Percentiles rank a stretch among this genome's conserved stretches.
These are phyloP conservation scores for Candolleomyces aberdarensis DNA, from an alignment of 768 basidiomycete genomes.

Conservation along the genomic window DNA sequence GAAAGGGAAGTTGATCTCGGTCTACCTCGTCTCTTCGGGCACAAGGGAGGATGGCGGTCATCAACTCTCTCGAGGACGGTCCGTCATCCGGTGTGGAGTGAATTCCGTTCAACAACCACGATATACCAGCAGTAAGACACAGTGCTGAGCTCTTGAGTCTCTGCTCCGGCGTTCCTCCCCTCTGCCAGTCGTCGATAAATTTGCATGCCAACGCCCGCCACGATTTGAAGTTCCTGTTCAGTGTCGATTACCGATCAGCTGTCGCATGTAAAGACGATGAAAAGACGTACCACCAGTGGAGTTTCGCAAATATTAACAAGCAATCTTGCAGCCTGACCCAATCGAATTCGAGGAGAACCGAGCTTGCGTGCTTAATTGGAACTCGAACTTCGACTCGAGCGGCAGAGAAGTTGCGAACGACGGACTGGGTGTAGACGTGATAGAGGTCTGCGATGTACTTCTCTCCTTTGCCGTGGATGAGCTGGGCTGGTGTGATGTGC, in stretches of 20 bases:
- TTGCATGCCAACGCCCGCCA: neutral
- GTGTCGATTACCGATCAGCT: neutral
- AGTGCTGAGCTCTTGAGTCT: slow-evolving; percentile 1
- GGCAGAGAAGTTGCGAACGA: neutral
- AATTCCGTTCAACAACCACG: slow-evolving; percentile 14
- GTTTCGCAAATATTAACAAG: neutral
- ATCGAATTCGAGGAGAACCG: slow-evolving; percentile 1
- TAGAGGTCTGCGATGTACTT: neutral
- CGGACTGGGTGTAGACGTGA: neutral
- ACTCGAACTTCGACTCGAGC: slow-evolving; percentile 10
- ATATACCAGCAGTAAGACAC: slow-evolving; percentile 11
- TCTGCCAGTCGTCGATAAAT: slow-evolving; percentile 1
- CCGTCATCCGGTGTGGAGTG: slow-evolving; percentile 15
- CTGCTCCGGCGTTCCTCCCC: neutral
- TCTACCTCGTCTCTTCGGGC: neutral
- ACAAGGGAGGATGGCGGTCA: slow-evolving; percentile 13
- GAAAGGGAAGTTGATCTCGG: neutral
- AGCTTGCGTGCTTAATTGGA: neutral
- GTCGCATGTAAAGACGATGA: neutral
- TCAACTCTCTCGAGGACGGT: slow-evolving; percentile 11
- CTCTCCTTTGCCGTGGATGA: neutral
- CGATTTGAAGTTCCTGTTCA: neutral
- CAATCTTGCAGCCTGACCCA: neutral
- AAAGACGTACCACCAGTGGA: slow-evolving; percentile 10
- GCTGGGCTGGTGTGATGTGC: neutral